Evolutionary conservation across 1,284 basidiomycete species (phyloP).

Genomic region (Tetrapyrgos nigripes): DNA sequence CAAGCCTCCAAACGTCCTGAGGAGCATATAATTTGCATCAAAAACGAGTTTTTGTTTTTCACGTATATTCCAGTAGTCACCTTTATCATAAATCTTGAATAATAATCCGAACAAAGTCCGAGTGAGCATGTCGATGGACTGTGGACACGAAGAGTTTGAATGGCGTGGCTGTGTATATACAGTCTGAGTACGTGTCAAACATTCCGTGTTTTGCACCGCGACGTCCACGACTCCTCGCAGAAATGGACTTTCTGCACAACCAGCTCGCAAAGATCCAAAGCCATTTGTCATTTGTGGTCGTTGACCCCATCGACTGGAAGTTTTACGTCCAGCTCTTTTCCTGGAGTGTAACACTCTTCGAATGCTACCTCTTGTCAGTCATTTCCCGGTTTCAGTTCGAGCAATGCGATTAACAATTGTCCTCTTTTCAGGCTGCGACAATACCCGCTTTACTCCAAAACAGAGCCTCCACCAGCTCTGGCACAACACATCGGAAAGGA

Average conservation of each 20-base stretch:
- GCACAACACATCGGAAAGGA: conserved; percentile 75
- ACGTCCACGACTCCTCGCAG: conserved; percentile 3
- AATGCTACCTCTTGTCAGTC: conserved; percentile 81
- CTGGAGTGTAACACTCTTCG: conserved; percentile 83
- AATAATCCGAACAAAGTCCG: no score
- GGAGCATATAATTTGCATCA: neutral
- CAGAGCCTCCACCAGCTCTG: conserved; percentile 79
- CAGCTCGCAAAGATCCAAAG: conserved; percentile 61
- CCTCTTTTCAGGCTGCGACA: conserved; percentile 69
- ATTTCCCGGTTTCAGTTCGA: neutral
- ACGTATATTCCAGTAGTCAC: no score
- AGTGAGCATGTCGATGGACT: no score
- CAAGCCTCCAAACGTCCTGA: no score
- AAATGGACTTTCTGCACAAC: conserved; percentile 64
- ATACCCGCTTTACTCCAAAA: conserved; percentile 83
- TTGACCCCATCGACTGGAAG: conserved; percentile 74
- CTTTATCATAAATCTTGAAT: no score
- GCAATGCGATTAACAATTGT: neutral
- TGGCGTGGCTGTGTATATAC: neutral
- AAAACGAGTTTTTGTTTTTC: neutral
- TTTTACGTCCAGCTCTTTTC: conserved; percentile 75
- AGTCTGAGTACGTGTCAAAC: neutral
- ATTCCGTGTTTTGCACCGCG: neutral
- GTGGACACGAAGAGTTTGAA: neutral
- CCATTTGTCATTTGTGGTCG: conserved; percentile 62